phyloP scores from a whole-genome alignment of 495 filamentous ascomycete species.

The Hypoxylon lenormandii region DNA sequence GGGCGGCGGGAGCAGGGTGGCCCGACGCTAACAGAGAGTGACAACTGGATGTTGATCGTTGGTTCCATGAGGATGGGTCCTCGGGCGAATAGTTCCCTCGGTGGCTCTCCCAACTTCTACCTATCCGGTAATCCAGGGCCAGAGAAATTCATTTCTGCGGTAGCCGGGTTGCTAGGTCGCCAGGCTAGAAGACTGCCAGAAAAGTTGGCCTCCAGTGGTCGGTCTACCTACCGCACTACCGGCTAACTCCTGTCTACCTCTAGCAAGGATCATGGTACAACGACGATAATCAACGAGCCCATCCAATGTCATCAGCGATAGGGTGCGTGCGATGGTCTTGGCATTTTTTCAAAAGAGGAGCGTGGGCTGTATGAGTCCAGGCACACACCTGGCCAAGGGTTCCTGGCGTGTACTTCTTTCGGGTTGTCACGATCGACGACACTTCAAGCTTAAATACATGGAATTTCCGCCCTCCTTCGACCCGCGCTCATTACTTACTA shows the following conservation, averaged over 20 bases:
- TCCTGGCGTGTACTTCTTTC: conserved; percentile 42
- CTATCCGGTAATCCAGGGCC: conserved; percentile 5
- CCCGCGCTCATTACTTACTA: conserved; percentile 19
- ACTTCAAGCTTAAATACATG: conserved; percentile 45
- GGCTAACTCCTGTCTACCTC: conserved; percentile 43
- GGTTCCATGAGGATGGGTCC: conserved; percentile 35
- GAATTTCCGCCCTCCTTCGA: conserved; percentile 37
- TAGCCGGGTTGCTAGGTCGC: neutral
- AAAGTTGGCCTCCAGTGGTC: neutral
- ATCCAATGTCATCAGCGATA: conserved; percentile 39
- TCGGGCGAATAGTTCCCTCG: conserved; percentile 18
- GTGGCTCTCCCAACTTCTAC: conserved; percentile 16
- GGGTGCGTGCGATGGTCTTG: conserved; percentile 38
- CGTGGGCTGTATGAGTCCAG: conserved; percentile 44
- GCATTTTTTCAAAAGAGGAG: conserved; percentile 36
- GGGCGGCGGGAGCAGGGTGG: conserved; percentile 10
- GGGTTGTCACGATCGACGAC: conserved; percentile 44
- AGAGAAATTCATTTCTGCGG: conserved; percentile 12
- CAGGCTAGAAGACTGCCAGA: conserved; percentile 19
- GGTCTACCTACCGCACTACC: conserved; percentile 11
- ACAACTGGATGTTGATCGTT: conserved; percentile 40
- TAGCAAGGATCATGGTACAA: conserved; percentile 47
- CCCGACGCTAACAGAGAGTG: conserved; percentile 37
- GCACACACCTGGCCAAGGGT: conserved; percentile 45
- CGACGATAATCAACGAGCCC: conserved; percentile 43